Conservation (phyloP, 208 protist species). For the Leishmania major region DNA sequence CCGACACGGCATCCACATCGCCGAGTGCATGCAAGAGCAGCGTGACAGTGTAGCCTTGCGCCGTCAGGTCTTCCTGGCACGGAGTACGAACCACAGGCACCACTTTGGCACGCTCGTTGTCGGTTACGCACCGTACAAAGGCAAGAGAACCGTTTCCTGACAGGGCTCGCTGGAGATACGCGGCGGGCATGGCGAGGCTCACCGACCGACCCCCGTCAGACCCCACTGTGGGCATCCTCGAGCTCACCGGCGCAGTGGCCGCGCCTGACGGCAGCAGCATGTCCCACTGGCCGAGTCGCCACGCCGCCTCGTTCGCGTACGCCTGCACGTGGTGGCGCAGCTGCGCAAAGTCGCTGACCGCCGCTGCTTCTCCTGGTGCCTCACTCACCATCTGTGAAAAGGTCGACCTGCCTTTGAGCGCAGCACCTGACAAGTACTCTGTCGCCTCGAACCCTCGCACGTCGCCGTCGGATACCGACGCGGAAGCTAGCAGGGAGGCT, state of each 20-base stretch:
- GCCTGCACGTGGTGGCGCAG: constrained; percentile 50
- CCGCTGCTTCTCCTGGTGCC: neutral
- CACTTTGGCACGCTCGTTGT: constrained; percentile 55
- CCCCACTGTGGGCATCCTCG: neutral
- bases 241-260: neutral
- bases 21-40: constrained; percentile 77
- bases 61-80: constrained; percentile 68
- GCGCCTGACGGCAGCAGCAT: constrained; percentile 27
- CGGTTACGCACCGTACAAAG: constrained; percentile 17
- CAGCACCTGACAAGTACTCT: neutral
- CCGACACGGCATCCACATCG: constrained; percentile 74
- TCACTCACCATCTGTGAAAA: constrained; percentile 13
- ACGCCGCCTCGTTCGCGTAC: constrained; percentile 89
- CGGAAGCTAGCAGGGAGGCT: constrained; percentile 17
- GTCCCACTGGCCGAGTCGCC: constrained; percentile 86
- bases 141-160: constrained; percentile 5
- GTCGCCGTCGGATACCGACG: neutral
- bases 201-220: constrained; percentile 1
- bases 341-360: neutral
- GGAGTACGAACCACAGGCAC: constrained; percentile 50
- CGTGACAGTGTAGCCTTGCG: constrained; percentile 67
- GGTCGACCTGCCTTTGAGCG: constrained; percentile 7
- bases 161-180: constrained; percentile 21
- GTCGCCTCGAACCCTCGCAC: too few relatives aligned
- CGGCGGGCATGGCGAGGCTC: constrained; percentile 25